phyloP scores from a whole-genome alignment of 257 asterid species.

The Ballota nigra region DNA sequence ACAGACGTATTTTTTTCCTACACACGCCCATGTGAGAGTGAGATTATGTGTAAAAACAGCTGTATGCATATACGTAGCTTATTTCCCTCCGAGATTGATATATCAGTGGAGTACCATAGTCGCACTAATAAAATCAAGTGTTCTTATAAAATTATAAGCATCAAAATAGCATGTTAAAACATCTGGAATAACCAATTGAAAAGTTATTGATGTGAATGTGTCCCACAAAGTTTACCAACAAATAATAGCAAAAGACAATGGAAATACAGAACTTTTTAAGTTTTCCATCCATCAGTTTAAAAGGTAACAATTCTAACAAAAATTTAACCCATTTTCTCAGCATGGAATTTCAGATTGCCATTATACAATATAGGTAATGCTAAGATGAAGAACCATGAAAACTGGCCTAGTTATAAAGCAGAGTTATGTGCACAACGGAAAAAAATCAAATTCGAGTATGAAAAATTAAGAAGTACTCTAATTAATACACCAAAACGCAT shows the following conservation, averaged over 20 bases:
- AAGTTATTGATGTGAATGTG: neutral
- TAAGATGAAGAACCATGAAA: neutral
- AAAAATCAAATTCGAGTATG: neutral
- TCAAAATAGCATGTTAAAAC: neutral
- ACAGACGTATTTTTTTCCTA: neutral
- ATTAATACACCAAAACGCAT: slow-evolving; percentile 9
- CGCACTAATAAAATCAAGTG: neutral
- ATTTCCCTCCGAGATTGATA: neutral
- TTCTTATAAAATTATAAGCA: neutral
- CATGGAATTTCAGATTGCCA: neutral
- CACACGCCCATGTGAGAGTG: neutral
- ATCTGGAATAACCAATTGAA: neutral
- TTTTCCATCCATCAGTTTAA: neutral
- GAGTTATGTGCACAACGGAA: neutral
- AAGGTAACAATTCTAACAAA: neutral
- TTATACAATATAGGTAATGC: neutral
- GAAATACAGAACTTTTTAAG: neutral
- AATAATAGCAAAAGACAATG: neutral
- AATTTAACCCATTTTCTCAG: neutral
- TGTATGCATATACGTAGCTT: neutral
- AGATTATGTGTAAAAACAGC: neutral
- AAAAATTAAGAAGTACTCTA: neutral
- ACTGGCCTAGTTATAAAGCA: neutral
- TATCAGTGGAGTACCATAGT: neutral
- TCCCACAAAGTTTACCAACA: neutral